Evolutionary conservation across 345 rosid species (phyloP).

Genomic region (Nasturtium officinale): DNA sequence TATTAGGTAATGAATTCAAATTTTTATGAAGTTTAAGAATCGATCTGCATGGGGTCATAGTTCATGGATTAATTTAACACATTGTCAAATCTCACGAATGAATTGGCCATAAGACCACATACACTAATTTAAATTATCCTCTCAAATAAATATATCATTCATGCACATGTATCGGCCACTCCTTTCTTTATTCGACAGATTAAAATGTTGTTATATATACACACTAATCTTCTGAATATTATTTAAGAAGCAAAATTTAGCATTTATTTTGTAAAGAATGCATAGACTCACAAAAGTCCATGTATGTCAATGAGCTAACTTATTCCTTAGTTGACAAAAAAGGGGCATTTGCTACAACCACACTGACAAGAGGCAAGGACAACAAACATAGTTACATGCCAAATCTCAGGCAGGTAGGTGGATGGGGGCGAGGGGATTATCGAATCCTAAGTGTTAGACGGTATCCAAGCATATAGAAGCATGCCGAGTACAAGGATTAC

Average conservation of each 20-base stretch:
- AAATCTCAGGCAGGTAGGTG: slow-evolving; percentile 29
- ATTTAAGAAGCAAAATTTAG: background rate
- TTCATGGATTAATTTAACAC: no score
- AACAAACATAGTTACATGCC: slow-evolving; percentile 9
- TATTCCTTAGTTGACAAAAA: background rate
- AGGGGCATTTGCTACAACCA: background rate
- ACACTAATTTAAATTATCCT: no score
- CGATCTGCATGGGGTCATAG: no score
- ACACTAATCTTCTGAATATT: background rate
- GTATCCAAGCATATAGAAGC: slow-evolving; percentile 79
- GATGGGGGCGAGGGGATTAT: slow-evolving; percentile 34
- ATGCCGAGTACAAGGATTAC: slow-evolving; percentile 73
- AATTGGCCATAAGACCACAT: no score
- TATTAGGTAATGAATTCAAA: no score
- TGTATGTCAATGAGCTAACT: background rate
- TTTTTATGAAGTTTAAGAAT: no score
- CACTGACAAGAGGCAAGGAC: background rate
- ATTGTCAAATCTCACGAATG: no score
- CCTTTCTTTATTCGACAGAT: no score
- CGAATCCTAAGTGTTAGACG: slow-evolving; percentile 38
- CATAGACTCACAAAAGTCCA: background rate
- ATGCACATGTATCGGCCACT: no score
- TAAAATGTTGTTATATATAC: background rate
- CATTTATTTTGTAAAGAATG: slow-evolving; percentile 2
- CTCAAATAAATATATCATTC: no score